Percentiles rank a stretch among this genome's conserved stretches.
These are phyloP conservation scores for Aspergillus affinis DNA, from an alignment of 495 filamentous ascomycete species.

Conservation along the genomic window DNA sequence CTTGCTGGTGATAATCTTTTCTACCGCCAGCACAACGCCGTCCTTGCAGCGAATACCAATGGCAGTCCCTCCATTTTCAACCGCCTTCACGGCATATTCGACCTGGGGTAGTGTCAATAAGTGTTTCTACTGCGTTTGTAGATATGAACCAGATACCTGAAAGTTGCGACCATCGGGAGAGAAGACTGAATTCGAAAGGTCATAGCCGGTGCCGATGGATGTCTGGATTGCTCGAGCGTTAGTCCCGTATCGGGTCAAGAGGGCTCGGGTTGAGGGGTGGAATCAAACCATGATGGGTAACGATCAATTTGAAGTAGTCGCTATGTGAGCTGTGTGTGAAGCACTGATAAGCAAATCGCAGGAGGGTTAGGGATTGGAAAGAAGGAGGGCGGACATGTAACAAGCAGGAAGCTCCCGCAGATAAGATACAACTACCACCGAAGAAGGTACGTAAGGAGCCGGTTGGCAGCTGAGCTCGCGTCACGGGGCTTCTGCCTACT, in stretches of 20 bases:
- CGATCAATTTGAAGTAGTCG: neutral
- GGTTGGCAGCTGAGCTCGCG: constrained; percentile 15
- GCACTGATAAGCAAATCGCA: too few species aligned
- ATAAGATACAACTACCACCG: constrained; percentile 6
- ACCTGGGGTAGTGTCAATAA: constrained; percentile 50
- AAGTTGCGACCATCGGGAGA: constrained; percentile 98
- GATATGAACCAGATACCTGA: constrained; percentile 55
- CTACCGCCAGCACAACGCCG: constrained; percentile 91
- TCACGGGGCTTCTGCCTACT: constrained; percentile 20
- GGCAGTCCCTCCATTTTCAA: constrained; percentile 96
- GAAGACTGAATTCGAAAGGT: constrained; percentile 99
- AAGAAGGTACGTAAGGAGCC: neutral
- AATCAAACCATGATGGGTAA: constrained; percentile 36
- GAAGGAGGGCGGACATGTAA: neutral
- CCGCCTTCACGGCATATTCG: constrained; percentile 97
- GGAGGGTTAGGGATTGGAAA: too few species aligned
- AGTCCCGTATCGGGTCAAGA: constrained; percentile 5
- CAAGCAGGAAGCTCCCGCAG: constrained; percentile 3
- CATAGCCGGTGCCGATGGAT: constrained; percentile 98
- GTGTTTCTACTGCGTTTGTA: neutral
- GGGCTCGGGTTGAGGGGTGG: constrained; percentile 8
- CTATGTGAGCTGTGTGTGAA: neutral
- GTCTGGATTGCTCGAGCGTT: constrained; percentile 56
- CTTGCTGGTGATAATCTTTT: constrained; percentile 95
- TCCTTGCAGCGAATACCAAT: constrained; percentile 97